phyloP scores from a whole-genome alignment of 345 rosid species.

The Sisymbrium irio region DNA sequence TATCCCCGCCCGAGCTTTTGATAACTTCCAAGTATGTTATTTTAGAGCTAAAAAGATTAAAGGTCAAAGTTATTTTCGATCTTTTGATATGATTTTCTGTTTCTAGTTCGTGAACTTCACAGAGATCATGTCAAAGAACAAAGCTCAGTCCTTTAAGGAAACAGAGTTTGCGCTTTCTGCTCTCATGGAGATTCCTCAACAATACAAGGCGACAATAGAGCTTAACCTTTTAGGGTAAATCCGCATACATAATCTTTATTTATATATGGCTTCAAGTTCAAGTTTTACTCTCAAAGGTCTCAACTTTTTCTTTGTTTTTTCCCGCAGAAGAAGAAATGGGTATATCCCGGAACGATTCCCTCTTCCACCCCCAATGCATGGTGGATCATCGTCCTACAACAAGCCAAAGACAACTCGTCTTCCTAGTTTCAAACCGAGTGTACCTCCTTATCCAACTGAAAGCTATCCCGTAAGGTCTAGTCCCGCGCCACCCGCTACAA shows the following conservation, averaged over 20 bases:
- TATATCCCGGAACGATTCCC: constrained; percentile 55
- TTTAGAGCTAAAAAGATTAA: not conserved
- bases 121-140: constrained; percentile 81
- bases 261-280: not conserved
- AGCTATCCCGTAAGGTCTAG: constrained; percentile 38
- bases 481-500: constrained; percentile 52
- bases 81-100: constrained; percentile 19
- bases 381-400: constrained; percentile 42
- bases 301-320: not conserved
- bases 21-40: constrained; percentile 81
- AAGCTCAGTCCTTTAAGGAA: constrained; percentile 58
- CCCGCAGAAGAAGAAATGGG: constrained; percentile 54
- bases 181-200: constrained; percentile 95
- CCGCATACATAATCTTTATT: constrained; percentile 61
- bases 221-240: constrained; percentile 79
- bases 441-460: constrained; percentile 49
- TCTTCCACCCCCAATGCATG: constrained; percentile 67
- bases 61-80: not conserved
- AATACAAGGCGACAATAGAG: constrained; percentile 90
- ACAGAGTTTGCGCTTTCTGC: constrained; percentile 89
- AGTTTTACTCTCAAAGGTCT: not conserved
- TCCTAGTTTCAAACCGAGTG: constrained; percentile 55
- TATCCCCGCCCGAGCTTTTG: constrained; percentile 91
- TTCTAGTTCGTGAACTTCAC: constrained; percentile 92
- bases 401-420: constrained; percentile 38